Evolutionary conservation across 2,329 filamentous ascomycete genomes (phyloP), one percentile per base, ranked within the genome.

Genomic region (Phaeosphaeriaceae sp.): DNA sequence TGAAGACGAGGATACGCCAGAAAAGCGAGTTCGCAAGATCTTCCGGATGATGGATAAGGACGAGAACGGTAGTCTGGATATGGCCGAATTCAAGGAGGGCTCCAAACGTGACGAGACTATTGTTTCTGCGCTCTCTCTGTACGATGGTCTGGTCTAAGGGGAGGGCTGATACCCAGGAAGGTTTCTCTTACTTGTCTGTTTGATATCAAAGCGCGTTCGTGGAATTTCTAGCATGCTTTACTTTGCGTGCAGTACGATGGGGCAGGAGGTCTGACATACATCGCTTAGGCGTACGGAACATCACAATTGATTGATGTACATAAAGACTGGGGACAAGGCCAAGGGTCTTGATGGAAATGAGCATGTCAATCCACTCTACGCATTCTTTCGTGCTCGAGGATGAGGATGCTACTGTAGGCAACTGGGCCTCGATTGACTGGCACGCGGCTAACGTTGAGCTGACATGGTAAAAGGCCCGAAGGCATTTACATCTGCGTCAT

Each of bases 1-100:
- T 43, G 92, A 97, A 76, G 94, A 99, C 77, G 94, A 99, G 80
- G 93, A 99, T 77, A 99, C 94, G 48, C 94, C 94, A 15, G 93
- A 97, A 82, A 99, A 99, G 81, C 88, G 94, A 58, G 94, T 99
- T 56, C 87, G 83, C 76, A 99, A 99, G 82, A 97, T 99, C 75
- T 99, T 99, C 82, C 84, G 88, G 68, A 97, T 97, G 94, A 99
- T 99, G 94, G 94, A 99, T 81, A 99, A 99, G 83, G 94, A 99
- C 74, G 93, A 97, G 79, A 97, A 97, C 72, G 94, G 93, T 64
- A 95, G 90, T 70, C 79, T 99, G 66, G 93, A 97, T 74, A 93
- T 97, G 83, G 88, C 92, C 54, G 94, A 99, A 75, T 99, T 99
- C 82, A 97, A 97, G 79, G 94, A 99, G 78, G 94, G 94, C 63